phyloP scores from a whole-genome alignment of 169 alveolate species.

The Eimeria zaria region DNA sequence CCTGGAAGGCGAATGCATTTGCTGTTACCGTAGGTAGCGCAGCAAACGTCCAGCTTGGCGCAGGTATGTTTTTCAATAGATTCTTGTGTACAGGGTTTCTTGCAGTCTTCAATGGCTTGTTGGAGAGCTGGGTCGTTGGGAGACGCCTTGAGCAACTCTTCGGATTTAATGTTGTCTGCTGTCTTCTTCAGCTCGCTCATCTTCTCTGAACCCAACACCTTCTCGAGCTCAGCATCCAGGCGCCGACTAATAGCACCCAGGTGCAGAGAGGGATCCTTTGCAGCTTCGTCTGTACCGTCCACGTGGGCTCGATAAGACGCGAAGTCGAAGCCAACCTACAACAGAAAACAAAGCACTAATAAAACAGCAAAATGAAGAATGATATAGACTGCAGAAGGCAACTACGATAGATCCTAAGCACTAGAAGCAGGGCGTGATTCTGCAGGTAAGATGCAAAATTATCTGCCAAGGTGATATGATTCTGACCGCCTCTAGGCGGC shows the following conservation, averaged over 20 bases:
- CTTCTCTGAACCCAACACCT: conserved; percentile 33
- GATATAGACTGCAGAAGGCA: not conserved
- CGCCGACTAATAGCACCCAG: conserved; percentile 31
- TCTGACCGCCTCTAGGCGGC: conserved; percentile 73
- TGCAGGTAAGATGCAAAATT: not conserved
- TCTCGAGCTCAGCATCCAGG: conserved; percentile 26
- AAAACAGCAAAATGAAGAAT: not conserved
- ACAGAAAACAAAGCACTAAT: not conserved
- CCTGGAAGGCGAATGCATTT: conserved; percentile 70
- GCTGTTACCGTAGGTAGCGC: conserved; percentile 69
- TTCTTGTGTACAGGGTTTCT: conserved; percentile 20
- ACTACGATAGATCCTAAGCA: not conserved
- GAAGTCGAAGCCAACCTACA: conserved; percentile 72
- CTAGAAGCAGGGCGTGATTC: not conserved
- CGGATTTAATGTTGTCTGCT: conserved; percentile 16
- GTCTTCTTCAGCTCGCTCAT: conserved; percentile 14
- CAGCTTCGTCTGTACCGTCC: conserved; percentile 45
- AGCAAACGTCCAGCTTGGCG: conserved; percentile 70
- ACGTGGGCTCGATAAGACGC: conserved; percentile 63
- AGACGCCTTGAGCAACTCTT: conserved; percentile 23
- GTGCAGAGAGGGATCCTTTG: conserved; percentile 31
- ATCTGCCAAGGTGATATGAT: not conserved
- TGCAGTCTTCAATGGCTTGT: conserved; percentile 75
- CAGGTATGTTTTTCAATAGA: not conserved
- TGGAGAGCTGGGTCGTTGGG: not conserved